These are phyloP conservation scores for Sphaerostilbella broomeana DNA, from an alignment of 2,329 filamentous ascomycete genomes.

Conservation along the genomic window DNA sequence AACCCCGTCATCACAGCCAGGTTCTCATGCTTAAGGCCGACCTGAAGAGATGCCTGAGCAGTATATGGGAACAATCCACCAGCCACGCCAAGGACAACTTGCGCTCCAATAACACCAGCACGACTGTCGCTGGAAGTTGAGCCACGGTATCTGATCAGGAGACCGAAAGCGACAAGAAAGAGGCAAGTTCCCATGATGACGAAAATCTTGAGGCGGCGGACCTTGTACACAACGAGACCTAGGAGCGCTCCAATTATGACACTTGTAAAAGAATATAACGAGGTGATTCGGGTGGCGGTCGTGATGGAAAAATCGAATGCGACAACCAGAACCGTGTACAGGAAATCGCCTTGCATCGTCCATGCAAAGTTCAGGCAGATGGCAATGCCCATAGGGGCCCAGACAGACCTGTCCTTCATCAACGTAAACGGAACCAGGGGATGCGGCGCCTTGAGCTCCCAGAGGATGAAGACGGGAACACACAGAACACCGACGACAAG, in stretches of 20 bases:
- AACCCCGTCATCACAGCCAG: constrained; percentile 58
- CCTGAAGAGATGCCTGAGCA: constrained; percentile 39
- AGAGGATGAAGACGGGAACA: constrained; percentile 45
- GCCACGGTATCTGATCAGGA: constrained; percentile 58
- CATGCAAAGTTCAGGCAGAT: constrained; percentile 51
- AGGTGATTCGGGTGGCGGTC: constrained; percentile 52
- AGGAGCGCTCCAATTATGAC: constrained; percentile 52
- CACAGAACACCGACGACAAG: constrained; percentile 40
- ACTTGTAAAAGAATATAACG: constrained; percentile 51
- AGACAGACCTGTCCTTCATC: constrained; percentile 58
- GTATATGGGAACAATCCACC: constrained; percentile 55
- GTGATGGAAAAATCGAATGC: constrained; percentile 53
- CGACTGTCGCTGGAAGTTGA: constrained; percentile 35
- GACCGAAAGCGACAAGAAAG: constrained; percentile 59
- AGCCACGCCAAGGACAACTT: constrained; percentile 56
- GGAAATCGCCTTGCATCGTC: constrained; percentile 58
- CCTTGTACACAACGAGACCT: constrained; percentile 49
- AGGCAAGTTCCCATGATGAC: constrained; percentile 54
- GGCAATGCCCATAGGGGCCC: constrained; percentile 56
- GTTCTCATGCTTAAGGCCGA: constrained; percentile 40
- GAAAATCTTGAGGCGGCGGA: constrained; percentile 57
- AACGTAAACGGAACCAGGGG: constrained; percentile 55
- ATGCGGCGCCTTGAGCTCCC: constrained; percentile 41
- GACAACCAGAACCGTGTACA: constrained; percentile 57
- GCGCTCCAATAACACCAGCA: constrained; percentile 54